A percentile compares a stretch with the other conserved stretches of the same genome.
These are phyloP conservation scores for Colletotrichum incanum DNA, from an alignment of 2,329 filamentous ascomycete genomes.

Conservation along the genomic window DNA sequence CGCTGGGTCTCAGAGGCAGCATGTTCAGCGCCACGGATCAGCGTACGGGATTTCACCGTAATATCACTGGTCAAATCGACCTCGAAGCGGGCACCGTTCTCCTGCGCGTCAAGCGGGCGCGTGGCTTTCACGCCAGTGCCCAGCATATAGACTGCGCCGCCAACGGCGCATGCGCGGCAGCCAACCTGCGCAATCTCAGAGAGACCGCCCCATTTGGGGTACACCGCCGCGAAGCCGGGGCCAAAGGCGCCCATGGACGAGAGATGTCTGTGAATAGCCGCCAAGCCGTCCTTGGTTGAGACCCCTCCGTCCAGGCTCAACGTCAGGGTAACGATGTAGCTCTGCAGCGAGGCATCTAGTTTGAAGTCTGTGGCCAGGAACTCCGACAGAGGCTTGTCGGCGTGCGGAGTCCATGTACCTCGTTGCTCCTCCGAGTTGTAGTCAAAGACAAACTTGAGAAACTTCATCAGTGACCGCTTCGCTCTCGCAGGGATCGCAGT, in stretches of 20 bases:
- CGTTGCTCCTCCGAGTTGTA: conserved; percentile 72
- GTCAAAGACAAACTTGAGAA: conserved; percentile 88
- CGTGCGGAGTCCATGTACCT: conserved; percentile 72
- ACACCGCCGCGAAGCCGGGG: conserved; percentile 88
- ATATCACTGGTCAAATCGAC: conserved; percentile 72
- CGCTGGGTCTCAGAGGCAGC: conserved; percentile 49
- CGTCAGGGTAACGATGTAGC: conserved; percentile 77
- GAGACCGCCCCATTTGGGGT: conserved; percentile 93
- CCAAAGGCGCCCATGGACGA: conserved; percentile 91
- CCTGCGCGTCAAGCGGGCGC: conserved; percentile 45
- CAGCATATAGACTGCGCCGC: conserved; percentile 91
- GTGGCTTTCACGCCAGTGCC: conserved; percentile 73
- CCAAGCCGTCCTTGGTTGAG: conserved; percentile 77
- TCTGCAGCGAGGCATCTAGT: conserved; percentile 78
- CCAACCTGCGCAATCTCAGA: conserved; percentile 93
- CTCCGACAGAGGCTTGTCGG: conserved; percentile 67
- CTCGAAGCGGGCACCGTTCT: conserved; percentile 52
- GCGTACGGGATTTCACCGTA: conserved; percentile 67
- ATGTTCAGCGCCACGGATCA: conserved; percentile 64
- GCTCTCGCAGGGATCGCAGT: conserved; percentile 82
- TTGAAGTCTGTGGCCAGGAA: conserved; percentile 77
- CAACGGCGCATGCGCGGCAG: conserved; percentile 91
- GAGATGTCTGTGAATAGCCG: conserved; percentile 83
- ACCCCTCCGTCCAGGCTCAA: conserved; percentile 77
- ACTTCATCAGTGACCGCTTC: conserved; percentile 93